Conservation (phyloP, 179 eudicot genomes). For the Pouteria campechiana region DNA sequence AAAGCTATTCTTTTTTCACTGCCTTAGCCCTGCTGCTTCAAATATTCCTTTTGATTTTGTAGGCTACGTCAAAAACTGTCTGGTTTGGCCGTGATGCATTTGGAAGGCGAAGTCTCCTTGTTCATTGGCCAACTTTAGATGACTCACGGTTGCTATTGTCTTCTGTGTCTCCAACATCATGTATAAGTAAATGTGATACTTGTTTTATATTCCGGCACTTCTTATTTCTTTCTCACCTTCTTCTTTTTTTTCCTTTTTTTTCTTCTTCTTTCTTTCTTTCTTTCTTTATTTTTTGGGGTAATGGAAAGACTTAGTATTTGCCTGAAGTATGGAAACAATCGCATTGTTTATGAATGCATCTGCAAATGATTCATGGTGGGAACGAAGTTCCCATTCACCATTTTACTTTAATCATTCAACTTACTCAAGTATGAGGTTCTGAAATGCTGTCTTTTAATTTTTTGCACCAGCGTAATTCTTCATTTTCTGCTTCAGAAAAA, state of each 20-base stretch:
- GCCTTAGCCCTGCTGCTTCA: background rate
- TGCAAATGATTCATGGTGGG: too few relatives aligned
- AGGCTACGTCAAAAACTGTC: conserved; percentile 57
- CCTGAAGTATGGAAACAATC: background rate
- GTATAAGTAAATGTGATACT: conserved; percentile 14
- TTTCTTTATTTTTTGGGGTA: background rate
- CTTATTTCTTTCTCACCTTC: too few relatives aligned
- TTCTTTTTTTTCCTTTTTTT: background rate
- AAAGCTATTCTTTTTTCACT: background rate
- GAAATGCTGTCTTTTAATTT: too few relatives aligned
- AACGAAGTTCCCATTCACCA: too few relatives aligned
- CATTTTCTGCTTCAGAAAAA: too few relatives aligned
- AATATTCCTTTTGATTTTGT: conserved; percentile 3
- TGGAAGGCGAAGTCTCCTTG: conserved; percentile 94
- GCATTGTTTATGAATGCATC: background rate
- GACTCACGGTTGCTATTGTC: conserved; percentile 69
- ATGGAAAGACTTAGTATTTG: too few relatives aligned
- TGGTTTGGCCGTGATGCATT: conserved; percentile 98
- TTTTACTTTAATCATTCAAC: too few relatives aligned
- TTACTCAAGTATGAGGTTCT: too few relatives aligned
- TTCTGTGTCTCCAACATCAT: conserved; percentile 61
- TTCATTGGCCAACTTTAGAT: conserved; percentile 71
- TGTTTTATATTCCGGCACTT: conserved; percentile 23
- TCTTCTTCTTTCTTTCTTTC: background rate
- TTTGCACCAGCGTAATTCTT: too few relatives aligned